Percentiles rank a stretch among this genome's conserved stretches.
phyloP scores from a whole-genome alignment of 2,329 filamentous ascomycete genomes.

The Pseudopyrenochaeta lycopersici region DNA sequence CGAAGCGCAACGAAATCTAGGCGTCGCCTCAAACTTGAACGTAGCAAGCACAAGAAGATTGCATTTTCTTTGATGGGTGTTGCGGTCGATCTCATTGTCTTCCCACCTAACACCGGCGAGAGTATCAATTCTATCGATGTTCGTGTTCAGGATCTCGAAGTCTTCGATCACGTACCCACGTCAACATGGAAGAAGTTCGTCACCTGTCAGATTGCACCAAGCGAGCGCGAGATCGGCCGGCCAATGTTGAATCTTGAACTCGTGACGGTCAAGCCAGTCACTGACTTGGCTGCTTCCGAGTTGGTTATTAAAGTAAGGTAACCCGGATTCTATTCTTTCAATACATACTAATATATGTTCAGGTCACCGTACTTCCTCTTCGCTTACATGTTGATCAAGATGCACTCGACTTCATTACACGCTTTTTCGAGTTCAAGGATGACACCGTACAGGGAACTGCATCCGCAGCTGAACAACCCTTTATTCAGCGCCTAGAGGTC shows the following conservation, averaged over 20 bases:
- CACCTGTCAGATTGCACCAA: conserved; percentile 88
- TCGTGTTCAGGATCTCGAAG: conserved; percentile 81
- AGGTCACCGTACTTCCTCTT: conserved; percentile 78
- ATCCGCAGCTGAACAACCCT: conserved; percentile 72
- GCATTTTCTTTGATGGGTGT: conserved; percentile 91
- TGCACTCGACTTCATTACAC: conserved; percentile 93
- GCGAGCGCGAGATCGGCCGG: conserved; percentile 83
- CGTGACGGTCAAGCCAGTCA: conserved; percentile 85
- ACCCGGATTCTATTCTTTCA: conserved; percentile 48
- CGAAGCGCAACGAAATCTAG: conserved; percentile 52
- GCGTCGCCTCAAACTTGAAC: conserved; percentile 74
- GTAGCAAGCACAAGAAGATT: conserved; percentile 93
- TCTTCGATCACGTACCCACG: conserved; percentile 92
- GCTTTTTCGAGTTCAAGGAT: conserved; percentile 98
- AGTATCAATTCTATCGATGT: conserved; percentile 89
- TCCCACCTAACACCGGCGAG: conserved; percentile 78
- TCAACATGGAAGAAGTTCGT: conserved; percentile 99
- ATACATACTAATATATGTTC: conserved; percentile 12
- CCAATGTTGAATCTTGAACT: conserved; percentile 92
- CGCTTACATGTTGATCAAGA: conserved; percentile 97
- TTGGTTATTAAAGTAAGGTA: conserved; percentile 78
- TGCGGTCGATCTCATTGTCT: conserved; percentile 81
- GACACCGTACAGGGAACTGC: conserved; percentile 67
- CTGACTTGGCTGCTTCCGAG: conserved; percentile 86
- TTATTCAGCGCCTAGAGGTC: conserved; percentile 89